Evolutionary conservation across 352 stramenopile genomes (phyloP).

Genomic region (Globisporangium acanthophoron): DNA sequence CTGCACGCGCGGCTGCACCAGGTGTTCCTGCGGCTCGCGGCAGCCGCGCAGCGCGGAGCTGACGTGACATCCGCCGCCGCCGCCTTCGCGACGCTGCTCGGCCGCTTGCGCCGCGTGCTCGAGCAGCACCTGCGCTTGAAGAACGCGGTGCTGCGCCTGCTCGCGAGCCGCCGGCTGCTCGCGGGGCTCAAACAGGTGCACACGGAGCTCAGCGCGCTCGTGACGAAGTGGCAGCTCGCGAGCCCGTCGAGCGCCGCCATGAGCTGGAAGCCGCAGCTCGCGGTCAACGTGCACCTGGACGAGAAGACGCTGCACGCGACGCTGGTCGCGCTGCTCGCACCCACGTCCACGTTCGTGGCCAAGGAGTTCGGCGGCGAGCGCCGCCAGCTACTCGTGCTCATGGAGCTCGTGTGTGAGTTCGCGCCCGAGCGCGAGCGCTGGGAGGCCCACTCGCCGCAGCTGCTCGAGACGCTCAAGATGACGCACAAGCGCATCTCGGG

Average conservation of each 20-base stretch:
- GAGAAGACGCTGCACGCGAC: constrained; percentile 54
- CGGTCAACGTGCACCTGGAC: constrained; percentile 42
- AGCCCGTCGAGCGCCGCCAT: constrained; percentile 26
- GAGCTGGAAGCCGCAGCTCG: constrained; percentile 44
- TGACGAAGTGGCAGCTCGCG: constrained; percentile 23
- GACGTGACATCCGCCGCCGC: neutral
- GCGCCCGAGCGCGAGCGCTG: constrained; percentile 24
- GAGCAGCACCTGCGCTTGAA: constrained; percentile 36
- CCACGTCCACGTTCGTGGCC: constrained; percentile 49
- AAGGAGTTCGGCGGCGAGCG: constrained; percentile 50
- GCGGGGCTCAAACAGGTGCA: constrained; percentile 30
- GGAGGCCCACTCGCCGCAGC: constrained; percentile 30
- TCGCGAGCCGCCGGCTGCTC: constrained; percentile 41
- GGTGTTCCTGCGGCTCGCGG: constrained; percentile 35
- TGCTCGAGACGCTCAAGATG: constrained; percentile 63
- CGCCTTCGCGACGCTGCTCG: constrained; percentile 39
- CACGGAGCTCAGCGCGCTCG: constrained; percentile 30
- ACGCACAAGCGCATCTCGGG: constrained; percentile 50
- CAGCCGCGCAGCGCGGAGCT: constrained; percentile 17
- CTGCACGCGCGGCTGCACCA: constrained; percentile 44
- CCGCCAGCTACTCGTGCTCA: constrained; percentile 46
- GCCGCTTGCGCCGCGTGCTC: constrained; percentile 31
- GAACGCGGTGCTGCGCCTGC: constrained; percentile 28
- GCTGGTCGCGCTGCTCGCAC: constrained; percentile 39
- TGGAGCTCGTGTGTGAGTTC: constrained; percentile 53